Evolutionary conservation across 2,329 filamentous ascomycete species (phyloP).

Genomic region (Pseudogymnoascus sp.): DNA sequence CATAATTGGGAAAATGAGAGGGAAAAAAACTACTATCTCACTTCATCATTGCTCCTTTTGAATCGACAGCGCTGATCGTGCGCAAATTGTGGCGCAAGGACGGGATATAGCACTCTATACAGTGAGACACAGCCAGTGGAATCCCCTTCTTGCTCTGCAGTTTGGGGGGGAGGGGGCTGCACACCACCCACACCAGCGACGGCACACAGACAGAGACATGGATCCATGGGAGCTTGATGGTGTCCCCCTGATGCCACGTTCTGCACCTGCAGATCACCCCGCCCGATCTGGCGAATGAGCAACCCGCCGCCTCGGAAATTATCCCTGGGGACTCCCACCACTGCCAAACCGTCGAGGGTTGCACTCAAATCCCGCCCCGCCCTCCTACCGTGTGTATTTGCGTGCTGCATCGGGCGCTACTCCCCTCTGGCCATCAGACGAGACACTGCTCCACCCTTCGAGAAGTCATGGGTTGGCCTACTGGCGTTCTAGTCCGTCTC

Average conservation of each 20-base stretch:
- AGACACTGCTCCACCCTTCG: neutral
- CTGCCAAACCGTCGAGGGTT: neutral
- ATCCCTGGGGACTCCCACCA: neutral
- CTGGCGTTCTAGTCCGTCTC: slow-evolving; percentile 4
- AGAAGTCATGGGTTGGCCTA: slow-evolving; percentile 1
- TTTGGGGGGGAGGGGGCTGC: neutral
- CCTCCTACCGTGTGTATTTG: neutral
- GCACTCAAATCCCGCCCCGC: neutral
- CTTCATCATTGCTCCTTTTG: neutral
- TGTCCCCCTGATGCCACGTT: slow-evolving; percentile 7
- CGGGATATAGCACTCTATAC: neutral
- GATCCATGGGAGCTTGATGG: neutral
- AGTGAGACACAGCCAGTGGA: neutral
- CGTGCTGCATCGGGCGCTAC: neutral
- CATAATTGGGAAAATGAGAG: neutral
- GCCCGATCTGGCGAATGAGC: neutral
- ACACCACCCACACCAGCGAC: neutral
- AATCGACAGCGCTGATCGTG: neutral
- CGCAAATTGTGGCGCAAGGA: neutral
- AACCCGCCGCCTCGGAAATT: slow-evolving; percentile 8
- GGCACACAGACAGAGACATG: neutral
- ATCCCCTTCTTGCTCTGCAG: neutral
- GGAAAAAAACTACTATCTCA: neutral
- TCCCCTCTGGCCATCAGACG: neutral
- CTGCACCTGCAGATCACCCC: slow-evolving; percentile 7